Evolutionary conservation across 2,329 filamentous ascomycete genomes (phyloP).

Genomic region (Sporothrix curviconia): DNA sequence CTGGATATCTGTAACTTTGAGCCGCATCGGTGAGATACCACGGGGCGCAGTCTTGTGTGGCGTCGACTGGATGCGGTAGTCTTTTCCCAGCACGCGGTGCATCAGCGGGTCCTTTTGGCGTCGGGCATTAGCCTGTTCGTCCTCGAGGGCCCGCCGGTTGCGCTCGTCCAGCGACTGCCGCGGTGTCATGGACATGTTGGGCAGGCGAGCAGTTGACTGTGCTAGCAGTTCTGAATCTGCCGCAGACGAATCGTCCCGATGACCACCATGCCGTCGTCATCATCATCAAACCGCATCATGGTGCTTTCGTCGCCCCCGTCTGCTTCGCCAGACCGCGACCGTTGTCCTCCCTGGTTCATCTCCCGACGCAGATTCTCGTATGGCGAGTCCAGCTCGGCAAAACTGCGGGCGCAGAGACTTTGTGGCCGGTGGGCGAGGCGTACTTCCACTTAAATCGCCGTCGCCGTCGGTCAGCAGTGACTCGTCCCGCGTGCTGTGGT

Average conservation of each 20-base stretch:
- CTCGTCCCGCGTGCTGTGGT: constrained; percentile 44
- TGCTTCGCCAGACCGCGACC: constrained; percentile 17
- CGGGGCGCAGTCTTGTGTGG: constrained; percentile 55
- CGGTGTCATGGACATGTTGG: constrained; percentile 59
- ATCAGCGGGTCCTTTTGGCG: constrained; percentile 67
- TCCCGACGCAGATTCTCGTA: constrained; percentile 69
- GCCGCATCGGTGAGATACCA: constrained; percentile 42
- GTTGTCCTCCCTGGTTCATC: constrained; percentile 39
- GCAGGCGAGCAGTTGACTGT: constrained; percentile 48
- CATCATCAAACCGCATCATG: constrained; percentile 27
- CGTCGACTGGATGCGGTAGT: constrained; percentile 87
- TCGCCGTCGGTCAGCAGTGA: constrained; percentile 60
- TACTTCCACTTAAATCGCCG: constrained; percentile 57
- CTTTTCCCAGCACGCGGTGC: constrained; percentile 90
- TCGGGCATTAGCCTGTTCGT: constrained; percentile 22
- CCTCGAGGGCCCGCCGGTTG: constrained; percentile 32
- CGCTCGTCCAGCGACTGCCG: constrained; percentile 48
- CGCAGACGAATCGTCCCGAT: constrained; percentile 29
- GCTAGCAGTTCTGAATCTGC: constrained; percentile 42
- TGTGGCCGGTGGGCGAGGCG: constrained; percentile 52
- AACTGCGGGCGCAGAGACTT: constrained; percentile 44
- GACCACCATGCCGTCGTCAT: constrained; percentile 32
- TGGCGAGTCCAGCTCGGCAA: constrained; percentile 65
- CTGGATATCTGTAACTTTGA: constrained; percentile 29
- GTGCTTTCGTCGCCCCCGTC: constrained; percentile 27